These are phyloP conservation scores for Cutaneotrichosporon sp. DNA, from an alignment of 1,284 basidiomycete genomes.

Conservation along the genomic window DNA sequence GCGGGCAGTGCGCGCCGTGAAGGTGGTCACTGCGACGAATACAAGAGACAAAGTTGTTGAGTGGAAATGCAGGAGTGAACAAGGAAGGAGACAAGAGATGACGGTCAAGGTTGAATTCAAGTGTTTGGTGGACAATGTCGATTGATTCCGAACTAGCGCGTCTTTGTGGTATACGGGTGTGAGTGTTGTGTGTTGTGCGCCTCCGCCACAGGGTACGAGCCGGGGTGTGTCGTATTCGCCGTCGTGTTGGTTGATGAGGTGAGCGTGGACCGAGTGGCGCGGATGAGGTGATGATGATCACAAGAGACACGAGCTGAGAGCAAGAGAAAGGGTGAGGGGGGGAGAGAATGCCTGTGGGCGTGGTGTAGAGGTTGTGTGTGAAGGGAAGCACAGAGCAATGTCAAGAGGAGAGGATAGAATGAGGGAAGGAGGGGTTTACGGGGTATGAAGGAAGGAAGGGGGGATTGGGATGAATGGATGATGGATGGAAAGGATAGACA, in stretches of 20 bases:
- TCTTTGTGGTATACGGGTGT: neutral
- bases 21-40: neutral
- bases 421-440: neutral
- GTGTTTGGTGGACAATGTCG: neutral
- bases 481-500: conserved; percentile 8
- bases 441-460: neutral
- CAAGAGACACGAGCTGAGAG: neutral
- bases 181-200: neutral
- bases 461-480: conserved; percentile 8
- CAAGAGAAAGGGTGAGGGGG: too few relatives aligned
- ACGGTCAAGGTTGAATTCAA: neutral
- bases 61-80: neutral
- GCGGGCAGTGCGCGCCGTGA: neutral
- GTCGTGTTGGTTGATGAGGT: conserved; percentile 1
- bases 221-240: neutral
- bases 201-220: neutral
- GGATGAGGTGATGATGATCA: neutral
- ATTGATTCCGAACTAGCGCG: neutral
- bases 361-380: neutral
- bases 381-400: neutral
- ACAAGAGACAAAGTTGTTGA: neutral
- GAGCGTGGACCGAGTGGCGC: neutral
- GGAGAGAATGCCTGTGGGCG: neutral
- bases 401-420: conserved; percentile 1
- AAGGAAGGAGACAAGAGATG: neutral